Evolutionary conservation across 2,329 filamentous ascomycete genomes (phyloP).

Genomic region (Fusarium sp.): DNA sequence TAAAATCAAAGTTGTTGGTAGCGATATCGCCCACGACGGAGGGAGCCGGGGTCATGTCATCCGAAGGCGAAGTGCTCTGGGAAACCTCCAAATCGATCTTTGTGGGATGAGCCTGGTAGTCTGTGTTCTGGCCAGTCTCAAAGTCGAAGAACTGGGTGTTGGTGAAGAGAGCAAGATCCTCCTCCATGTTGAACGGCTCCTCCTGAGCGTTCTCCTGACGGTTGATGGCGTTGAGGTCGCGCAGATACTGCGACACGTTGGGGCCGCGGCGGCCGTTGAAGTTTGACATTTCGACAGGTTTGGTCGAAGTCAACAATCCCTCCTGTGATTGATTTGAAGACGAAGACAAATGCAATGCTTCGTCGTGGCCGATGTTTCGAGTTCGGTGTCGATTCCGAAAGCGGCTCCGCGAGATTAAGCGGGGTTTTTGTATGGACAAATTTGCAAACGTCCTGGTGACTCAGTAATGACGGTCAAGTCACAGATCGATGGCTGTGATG

Average conservation of each 20-base stretch:
- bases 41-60: slow-evolving; percentile 57
- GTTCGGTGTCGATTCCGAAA: slow-evolving; percentile 18
- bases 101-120: slow-evolving; percentile 65
- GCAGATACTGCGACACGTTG: slow-evolving; percentile 91
- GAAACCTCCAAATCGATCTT: slow-evolving; percentile 58
- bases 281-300: slow-evolving; percentile 69
- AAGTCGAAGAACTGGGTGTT: slow-evolving; percentile 87
- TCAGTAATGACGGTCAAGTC: slow-evolving; percentile 16
- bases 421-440: slow-evolving; percentile 49
- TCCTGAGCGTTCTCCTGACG: slow-evolving; percentile 68
- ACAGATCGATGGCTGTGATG: slow-evolving; percentile 10
- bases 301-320: slow-evolving; percentile 7
- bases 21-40: slow-evolving; percentile 62
- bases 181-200: slow-evolving; percentile 74
- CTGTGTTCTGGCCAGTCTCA: slow-evolving; percentile 73
- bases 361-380: slow-evolving; percentile 24
- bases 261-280: slow-evolving; percentile 83
- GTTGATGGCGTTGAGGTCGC: slow-evolving; percentile 83
- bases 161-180: slow-evolving; percentile 83
- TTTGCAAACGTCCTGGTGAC: slow-evolving; percentile 36
- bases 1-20: slow-evolving; percentile 62
- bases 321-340: slow-evolving; percentile 1
- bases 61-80: slow-evolving; percentile 53
- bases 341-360: slow-evolving; percentile 1
- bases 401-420: slow-evolving; percentile 37